phyloP scores from a whole-genome alignment of 352 stramenopile species.

The Pythium sp. region DNA sequence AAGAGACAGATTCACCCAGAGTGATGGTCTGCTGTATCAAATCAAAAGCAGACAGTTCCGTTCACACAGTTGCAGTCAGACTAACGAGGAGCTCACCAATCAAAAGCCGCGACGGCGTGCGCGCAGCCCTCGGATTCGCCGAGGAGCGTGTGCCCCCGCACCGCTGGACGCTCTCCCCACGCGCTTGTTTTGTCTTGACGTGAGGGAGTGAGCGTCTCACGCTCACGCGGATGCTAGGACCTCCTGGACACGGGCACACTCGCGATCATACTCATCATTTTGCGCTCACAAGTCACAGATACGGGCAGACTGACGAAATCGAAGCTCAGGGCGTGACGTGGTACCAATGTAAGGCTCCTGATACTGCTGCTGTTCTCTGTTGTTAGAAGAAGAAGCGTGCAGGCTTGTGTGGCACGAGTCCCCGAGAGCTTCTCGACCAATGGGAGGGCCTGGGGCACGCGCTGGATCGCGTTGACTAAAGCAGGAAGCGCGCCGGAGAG shows the following conservation, averaged over 20 bases:
- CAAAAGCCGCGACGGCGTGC: neutral
- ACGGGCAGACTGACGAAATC: neutral
- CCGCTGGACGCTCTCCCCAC: neutral
- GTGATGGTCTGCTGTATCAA: slow-evolving; percentile 6
- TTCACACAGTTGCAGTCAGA: neutral
- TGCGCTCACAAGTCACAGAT: neutral
- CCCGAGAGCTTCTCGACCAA: neutral
- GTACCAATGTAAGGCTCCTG: neutral
- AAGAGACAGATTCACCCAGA: neutral
- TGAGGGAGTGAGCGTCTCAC: neutral
- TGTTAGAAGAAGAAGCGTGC: neutral
- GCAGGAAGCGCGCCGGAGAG: neutral
- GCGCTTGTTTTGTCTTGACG: neutral
- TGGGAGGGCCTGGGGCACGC: neutral
- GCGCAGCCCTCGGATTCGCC: slow-evolving; percentile 2
- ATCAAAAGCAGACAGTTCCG: neutral
- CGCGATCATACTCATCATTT: neutral
- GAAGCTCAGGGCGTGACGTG: neutral
- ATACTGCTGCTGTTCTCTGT: neutral
- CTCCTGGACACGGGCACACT: neutral
- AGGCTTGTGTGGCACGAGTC: slow-evolving; percentile 1
- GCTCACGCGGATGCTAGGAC: neutral
- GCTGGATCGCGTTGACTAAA: neutral
- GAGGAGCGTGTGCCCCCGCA: neutral
- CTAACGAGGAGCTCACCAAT: neutral